These are phyloP conservation scores for Talaromyces trachyspermus DNA, from an alignment of 495 filamentous ascomycete species.

Conservation along the genomic window DNA sequence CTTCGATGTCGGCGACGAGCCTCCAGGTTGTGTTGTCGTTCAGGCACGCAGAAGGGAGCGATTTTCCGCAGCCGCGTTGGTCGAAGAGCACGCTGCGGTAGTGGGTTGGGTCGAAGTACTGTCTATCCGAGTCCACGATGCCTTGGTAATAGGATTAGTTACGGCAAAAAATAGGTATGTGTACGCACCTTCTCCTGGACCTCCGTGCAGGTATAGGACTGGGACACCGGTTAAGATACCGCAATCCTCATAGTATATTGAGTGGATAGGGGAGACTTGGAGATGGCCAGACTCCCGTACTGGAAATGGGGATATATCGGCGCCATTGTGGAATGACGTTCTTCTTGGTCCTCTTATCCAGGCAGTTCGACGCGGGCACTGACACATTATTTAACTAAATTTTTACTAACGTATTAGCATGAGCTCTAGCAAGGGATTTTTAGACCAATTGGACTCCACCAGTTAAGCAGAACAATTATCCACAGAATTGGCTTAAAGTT, in stretches of 20 bases:
- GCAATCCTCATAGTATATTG: not conserved
- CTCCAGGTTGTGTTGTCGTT: slow-evolving; percentile 37
- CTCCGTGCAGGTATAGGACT: not conserved
- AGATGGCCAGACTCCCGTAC: not conserved
- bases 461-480: too few species aligned
- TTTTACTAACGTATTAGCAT: too few species aligned
- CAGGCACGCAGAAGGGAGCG: slow-evolving; percentile 27
- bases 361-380: too few species aligned
- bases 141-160: not conserved
- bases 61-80: slow-evolving; percentile 40
- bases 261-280: not conserved
- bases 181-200: not conserved
- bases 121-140: not conserved
- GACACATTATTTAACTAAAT: too few species aligned
- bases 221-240: not conserved
- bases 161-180: not conserved
- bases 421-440: too few species aligned
- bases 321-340: not conserved
- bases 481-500: too few species aligned
- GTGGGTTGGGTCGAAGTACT: slow-evolving; percentile 37
- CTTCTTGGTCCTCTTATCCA: too few species aligned
- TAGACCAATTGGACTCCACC: too few species aligned
- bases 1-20: slow-evolving; percentile 38
- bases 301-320: not conserved
- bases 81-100: slow-evolving; percentile 40